Conservation (phyloP, 140 eudicot genomes). For the Stevia rebaudiana region DNA sequence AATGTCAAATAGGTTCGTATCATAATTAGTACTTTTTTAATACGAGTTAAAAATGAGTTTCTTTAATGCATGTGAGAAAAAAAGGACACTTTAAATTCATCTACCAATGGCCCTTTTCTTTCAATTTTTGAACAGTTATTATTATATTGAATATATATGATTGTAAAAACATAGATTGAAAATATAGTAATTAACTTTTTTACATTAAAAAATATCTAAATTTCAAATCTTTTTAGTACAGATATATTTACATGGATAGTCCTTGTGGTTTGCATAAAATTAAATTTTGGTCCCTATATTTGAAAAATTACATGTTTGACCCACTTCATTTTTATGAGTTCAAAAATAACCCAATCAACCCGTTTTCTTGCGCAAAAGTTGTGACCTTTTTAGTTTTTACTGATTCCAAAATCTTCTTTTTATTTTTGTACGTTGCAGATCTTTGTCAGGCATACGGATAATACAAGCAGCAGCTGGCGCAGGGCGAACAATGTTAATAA, state of each 20-base stretch:
- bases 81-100: background rate
- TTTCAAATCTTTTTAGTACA: background rate
- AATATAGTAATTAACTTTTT: background rate
- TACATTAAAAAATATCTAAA: background rate
- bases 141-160: background rate
- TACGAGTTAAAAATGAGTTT: background rate
- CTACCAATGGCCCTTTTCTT: background rate
- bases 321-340: background rate
- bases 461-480: constrained; percentile 98
- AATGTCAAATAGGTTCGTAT: background rate
- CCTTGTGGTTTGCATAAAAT: too few species aligned
- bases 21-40: background rate
- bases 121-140: too few species aligned
- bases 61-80: background rate
- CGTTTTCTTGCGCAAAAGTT: background rate
- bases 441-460: constrained; percentile 74
- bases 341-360: background rate
- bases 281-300: too few species aligned
- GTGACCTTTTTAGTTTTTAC: background rate
- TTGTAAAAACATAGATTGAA: background rate
- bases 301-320: too few species aligned
- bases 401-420: background rate
- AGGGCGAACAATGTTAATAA: constrained; percentile 82
- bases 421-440: constrained; percentile 43
- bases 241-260: too few species aligned